Evolutionary conservation across 768 basidiomycete species (phyloP), one percentile per base, ranked within the genome.

Genomic region (Mycena albidolilacea): DNA sequence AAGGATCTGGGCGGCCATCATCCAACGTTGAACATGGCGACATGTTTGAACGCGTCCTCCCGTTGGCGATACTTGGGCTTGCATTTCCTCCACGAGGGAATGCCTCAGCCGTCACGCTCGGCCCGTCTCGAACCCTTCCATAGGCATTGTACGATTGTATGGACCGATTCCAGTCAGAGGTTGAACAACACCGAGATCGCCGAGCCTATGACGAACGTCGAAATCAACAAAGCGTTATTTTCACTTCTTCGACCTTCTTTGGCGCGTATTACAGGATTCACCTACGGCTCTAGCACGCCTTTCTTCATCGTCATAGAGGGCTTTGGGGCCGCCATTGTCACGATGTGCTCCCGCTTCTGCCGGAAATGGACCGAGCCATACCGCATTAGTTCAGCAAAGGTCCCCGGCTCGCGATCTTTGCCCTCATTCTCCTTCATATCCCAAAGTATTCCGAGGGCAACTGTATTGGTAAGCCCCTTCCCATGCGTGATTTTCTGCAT

Each of bases 401-500:
- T 59, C 38, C 57, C 57, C 38, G 57, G 57, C 38, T 38, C 37
- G 57, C 57, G 37, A 37, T 59, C 57, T 30, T 59, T 59, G 57
- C 57, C 57, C 57, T 38, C 57, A 10, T 59, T 59, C 57, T 59
- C 57, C 14, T n/a, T 19, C 57, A 38, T 38, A 8, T 59, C 57
- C 57, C 57, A 59, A 9, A 59, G 15, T 8, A 59, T 38, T 37
- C 57, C 57, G 57, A 59, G 57, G 37, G 57, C 57, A 59, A 59
- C 57, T 38, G 57, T 59, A 39, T 59, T 59, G 7, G 57, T 59
- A 15, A 59, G 57, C 1, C 57, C 57, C 38, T 59, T 59, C 10
- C 57, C 57, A 59, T 59, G 57, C 37, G 57, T 59, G 38, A 59
- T 59, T n/a, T 59, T 59, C 57, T 59, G 37, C 57, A 59, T 59